Conservation (phyloP, 805 yeast species). For the Kazachstania bromeliacearum region DNA sequence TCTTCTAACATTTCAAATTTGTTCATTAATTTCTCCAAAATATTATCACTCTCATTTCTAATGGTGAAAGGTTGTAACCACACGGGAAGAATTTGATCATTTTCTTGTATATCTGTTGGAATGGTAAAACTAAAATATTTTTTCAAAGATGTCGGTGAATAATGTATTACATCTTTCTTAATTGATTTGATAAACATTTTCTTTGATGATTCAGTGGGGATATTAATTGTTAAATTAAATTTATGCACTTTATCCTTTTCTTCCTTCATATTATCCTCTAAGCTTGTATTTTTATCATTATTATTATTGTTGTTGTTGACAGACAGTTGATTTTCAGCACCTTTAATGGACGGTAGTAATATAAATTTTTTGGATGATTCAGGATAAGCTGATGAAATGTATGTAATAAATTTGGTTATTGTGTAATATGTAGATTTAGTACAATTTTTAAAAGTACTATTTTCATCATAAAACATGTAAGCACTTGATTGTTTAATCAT, state of each 20-base stretch:
- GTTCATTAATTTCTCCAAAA: slow-evolving; percentile 22
- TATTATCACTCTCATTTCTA: slow-evolving; percentile 12
- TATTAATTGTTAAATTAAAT: slow-evolving; percentile 16
- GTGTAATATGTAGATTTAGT: slow-evolving; percentile 17
- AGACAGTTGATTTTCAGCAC: not conserved
- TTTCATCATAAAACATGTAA: slow-evolving; percentile 23
- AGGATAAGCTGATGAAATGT: not conserved
- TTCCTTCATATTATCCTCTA: not conserved
- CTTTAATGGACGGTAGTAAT: not conserved
- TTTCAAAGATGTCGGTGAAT: slow-evolving; percentile 26
- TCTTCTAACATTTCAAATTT: slow-evolving; percentile 32
- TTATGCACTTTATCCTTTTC: slow-evolving; percentile 2
- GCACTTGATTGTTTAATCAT: slow-evolving; percentile 12
- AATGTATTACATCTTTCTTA: slow-evolving; percentile 25
- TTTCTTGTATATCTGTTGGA: slow-evolving; percentile 14
- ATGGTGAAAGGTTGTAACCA: slow-evolving; percentile 23
- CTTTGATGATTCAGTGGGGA: slow-evolving; percentile 13
- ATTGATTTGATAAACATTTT: slow-evolving; percentile 25
- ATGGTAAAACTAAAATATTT: slow-evolving; percentile 24
- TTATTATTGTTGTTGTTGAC: not conserved
- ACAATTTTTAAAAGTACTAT: slow-evolving; percentile 17
- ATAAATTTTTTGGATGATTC: slow-evolving; percentile 1
- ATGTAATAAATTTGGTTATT: slow-evolving; percentile 16
- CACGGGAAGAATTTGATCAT: slow-evolving; percentile 22
- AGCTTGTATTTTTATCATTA: not conserved